Evolutionary conservation across 176 grass and related monocot species (phyloP).

Genomic region (Oropetium thomaeum): DNA sequence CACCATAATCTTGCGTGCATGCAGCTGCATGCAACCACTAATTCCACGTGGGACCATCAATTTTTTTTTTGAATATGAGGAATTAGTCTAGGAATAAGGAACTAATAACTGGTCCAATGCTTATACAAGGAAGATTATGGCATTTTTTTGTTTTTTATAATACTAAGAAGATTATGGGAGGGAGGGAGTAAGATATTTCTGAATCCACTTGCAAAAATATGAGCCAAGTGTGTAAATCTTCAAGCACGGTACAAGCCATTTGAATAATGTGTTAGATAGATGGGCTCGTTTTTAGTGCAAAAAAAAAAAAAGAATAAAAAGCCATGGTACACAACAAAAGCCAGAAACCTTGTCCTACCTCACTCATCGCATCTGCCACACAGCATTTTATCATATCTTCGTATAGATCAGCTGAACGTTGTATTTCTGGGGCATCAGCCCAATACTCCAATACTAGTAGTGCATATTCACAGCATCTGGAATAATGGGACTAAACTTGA

Average conservation of each 20-base stretch:
- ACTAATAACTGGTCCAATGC: no score
- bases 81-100: no score
- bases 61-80: no score
- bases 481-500: constrained; percentile 25
- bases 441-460: constrained; percentile 90
- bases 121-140: no score
- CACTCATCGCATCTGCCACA: constrained; percentile 96
- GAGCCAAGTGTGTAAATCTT: background rate
- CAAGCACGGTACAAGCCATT: background rate
- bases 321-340: background rate
- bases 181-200: constrained; percentile 1
- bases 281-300: background rate
- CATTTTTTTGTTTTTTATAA: no score
- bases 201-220: background rate
- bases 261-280: background rate
- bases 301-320: constrained; percentile 21
- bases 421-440: constrained; percentile 97
- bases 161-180: no score
- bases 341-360: constrained; percentile 51
- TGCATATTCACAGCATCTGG: constrained; percentile 94
- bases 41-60: no score
- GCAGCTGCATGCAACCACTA: no score
- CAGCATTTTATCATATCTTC: constrained; percentile 97
- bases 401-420: constrained; percentile 82
- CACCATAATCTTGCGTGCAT: no score